These are phyloP conservation scores for Lepiota venenata DNA, from an alignment of 768 basidiomycete genomes.

Conservation along the genomic window DNA sequence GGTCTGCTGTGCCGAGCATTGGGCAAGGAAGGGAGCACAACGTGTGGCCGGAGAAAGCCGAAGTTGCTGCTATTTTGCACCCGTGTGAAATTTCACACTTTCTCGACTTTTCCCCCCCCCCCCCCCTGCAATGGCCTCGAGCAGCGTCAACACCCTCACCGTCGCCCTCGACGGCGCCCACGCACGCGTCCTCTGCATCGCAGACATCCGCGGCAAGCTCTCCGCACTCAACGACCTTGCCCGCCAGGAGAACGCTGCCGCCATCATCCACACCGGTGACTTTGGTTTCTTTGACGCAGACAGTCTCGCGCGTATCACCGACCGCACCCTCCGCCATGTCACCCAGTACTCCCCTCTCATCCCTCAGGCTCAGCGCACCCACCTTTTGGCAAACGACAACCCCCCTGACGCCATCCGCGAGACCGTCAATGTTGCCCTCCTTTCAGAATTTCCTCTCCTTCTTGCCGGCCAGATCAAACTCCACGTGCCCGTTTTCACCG, in stretches of 20 bases:
- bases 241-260: slow-evolving; percentile 81
- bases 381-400: slow-evolving; percentile 73
- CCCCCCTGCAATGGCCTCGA: slow-evolving; percentile 56
- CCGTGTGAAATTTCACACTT: slow-evolving; percentile 6
- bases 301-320: slow-evolving; percentile 87
- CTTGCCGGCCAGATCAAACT: slow-evolving; percentile 90
- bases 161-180: slow-evolving; percentile 75
- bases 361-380: slow-evolving; percentile 72
- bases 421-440: slow-evolving; percentile 69
- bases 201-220: slow-evolving; percentile 88
- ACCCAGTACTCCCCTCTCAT: slow-evolving; percentile 96
- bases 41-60: slow-evolving; percentile 19
- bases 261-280: slow-evolving; percentile 96
- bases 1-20: background rate
- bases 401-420: slow-evolving; percentile 65
- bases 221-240: slow-evolving; percentile 90
- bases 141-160: slow-evolving; percentile 73
- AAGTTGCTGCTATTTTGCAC: slow-evolving; percentile 15
- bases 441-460: slow-evolving; percentile 93
- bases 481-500: slow-evolving; percentile 90
- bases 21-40: background rate
- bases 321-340: slow-evolving; percentile 93
- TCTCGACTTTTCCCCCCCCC: slow-evolving; percentile 46
- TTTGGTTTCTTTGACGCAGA: slow-evolving; percentile 94
- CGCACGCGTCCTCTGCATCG: slow-evolving; percentile 90